Percentiles rank a stretch among this genome's conserved stretches.
phyloP scores from a whole-genome alignment of 164 flowering plant species.

The Malania oleifera region DNA sequence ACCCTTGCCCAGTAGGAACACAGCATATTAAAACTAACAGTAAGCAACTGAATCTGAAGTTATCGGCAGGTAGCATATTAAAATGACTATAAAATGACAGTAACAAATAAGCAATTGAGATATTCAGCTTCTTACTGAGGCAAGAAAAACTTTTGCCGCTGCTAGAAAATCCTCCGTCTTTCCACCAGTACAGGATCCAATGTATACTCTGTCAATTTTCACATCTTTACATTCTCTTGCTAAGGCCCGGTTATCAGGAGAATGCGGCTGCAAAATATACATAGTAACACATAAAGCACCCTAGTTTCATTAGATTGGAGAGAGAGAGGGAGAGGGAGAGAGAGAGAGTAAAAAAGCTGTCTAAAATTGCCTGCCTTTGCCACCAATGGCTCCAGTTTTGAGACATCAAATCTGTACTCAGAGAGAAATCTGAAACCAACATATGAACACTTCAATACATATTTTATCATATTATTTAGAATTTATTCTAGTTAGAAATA shows the following conservation, averaged over 20 bases:
- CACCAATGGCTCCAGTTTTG: constrained; percentile 93
- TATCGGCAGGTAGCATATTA: too few relatives aligned
- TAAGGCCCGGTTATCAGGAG: constrained; percentile 94
- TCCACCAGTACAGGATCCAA: constrained; percentile 99
- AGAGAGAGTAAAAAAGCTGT: too few relatives aligned
- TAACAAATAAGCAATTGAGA: background rate
- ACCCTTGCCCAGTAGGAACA: too few relatives aligned
- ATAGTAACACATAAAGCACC: constrained; percentile 3
- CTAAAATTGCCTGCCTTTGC: constrained; percentile 65
- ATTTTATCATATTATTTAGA: too few relatives aligned
- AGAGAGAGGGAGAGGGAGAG: too few relatives aligned
- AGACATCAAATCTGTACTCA: constrained; percentile 79
- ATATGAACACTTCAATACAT: background rate
- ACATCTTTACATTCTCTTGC: constrained; percentile 99
- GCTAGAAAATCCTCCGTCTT: constrained; percentile 97
- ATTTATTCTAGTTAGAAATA: background rate
- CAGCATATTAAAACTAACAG: too few relatives aligned
- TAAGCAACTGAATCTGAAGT: too few relatives aligned
- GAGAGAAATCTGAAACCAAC: constrained; percentile 48
- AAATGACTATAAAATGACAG: too few relatives aligned
- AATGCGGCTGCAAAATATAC: constrained; percentile 76
- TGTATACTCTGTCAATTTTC: constrained; percentile 94
- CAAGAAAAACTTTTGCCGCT: constrained; percentile 84
- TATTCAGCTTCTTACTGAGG: constrained; percentile 53
- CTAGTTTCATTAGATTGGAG: too few relatives aligned